Conservation (phyloP, 2,329 filamentous ascomycete genomes). For the Pseudopithomyces maydicus region DNA sequence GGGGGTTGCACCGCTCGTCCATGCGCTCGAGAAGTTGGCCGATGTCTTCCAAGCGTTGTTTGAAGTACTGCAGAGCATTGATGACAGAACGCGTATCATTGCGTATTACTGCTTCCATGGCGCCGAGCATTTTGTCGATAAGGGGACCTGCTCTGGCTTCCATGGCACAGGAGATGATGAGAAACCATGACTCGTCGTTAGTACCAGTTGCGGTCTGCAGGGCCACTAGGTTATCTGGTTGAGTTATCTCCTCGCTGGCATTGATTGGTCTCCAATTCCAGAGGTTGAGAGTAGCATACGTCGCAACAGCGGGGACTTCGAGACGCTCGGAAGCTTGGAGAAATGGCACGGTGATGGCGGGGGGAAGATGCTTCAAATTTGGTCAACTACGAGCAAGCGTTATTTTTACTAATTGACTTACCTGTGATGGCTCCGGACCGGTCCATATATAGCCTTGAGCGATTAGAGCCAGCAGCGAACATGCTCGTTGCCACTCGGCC, state of each 20-base stretch:
- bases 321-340: conserved; percentile 34
- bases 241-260: conserved; percentile 27
- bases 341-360: conserved; percentile 37
- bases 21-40: conserved; percentile 53
- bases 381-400: conserved; percentile 14
- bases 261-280: conserved; percentile 39
- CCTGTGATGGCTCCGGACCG: conserved; percentile 70
- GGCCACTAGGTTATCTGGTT: conserved; percentile 35
- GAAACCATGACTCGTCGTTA: conserved; percentile 50
- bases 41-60: conserved; percentile 48
- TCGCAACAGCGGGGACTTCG: conserved; percentile 40
- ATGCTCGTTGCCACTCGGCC: conserved; percentile 82
- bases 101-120: conserved; percentile 51
- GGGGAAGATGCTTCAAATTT: conserved; percentile 30
- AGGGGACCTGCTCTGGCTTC: conserved; percentile 56
- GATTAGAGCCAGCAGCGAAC: conserved; percentile 72
- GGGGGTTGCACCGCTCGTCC: conserved; percentile 56
- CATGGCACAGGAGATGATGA: conserved; percentile 58
- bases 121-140: conserved; percentile 53
- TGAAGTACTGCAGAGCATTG: conserved; percentile 47
- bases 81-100: conserved; percentile 47
- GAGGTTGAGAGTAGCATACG: conserved; percentile 40
- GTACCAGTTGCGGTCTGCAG: conserved; percentile 39
- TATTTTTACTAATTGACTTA: conserved; percentile 40
- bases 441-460: conserved; percentile 84